Evolutionary conservation across 306 rosid genomes (phyloP).

Genomic region (Gastrolobium bilobum): DNA sequence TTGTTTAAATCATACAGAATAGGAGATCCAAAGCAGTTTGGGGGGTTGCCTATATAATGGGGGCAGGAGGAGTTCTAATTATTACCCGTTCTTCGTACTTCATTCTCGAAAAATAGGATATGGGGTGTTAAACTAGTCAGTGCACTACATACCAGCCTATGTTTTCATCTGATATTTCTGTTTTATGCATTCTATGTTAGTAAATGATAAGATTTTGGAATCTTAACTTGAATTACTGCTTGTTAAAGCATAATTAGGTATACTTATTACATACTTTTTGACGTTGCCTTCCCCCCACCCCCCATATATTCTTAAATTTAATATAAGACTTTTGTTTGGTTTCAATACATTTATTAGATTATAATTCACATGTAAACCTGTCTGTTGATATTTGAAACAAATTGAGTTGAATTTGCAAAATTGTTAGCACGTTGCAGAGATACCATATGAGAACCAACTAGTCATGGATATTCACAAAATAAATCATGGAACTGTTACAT

Average conservation of each 20-base stretch:
- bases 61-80: background rate
- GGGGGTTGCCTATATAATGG: background rate
- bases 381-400: slow-evolving; percentile 8
- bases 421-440: slow-evolving; percentile 90
- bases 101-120: background rate
- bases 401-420: slow-evolving; percentile 39
- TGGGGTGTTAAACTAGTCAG: background rate
- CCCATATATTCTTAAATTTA: background rate
- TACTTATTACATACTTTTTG: background rate
- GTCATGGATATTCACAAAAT: slow-evolving; percentile 69
- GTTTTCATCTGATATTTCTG: background rate
- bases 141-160: background rate
- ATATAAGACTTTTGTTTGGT: background rate
- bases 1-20: background rate
- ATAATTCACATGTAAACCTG: background rate
- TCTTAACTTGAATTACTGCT: slow-evolving; percentile 5
- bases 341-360: slow-evolving; percentile 2
- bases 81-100: background rate
- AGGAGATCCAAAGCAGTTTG: background rate
- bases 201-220: background rate
- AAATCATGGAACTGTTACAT: slow-evolving; percentile 86
- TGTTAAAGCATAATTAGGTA: slow-evolving; percentile 9
- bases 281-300: background rate
- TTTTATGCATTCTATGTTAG: background rate
- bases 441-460: slow-evolving; percentile 81